Conservation (phyloP, 805 yeast genomes). For the Candida jianshihensis region DNA sequence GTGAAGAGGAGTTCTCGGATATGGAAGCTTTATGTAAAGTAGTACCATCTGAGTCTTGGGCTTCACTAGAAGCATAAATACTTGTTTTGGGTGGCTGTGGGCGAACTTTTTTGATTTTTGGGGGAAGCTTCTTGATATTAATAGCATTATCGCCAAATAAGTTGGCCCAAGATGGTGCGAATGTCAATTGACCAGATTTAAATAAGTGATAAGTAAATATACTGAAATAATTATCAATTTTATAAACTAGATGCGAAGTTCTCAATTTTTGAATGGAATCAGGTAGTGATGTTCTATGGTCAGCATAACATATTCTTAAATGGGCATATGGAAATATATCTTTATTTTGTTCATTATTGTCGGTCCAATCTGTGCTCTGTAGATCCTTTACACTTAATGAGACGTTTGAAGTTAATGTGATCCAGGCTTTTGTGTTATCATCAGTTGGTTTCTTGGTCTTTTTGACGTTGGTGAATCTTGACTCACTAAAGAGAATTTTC, state of each 20-base stretch:
- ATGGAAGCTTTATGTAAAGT: neutral
- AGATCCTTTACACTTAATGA: slow-evolving; percentile 10
- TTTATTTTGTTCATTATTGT: slow-evolving; percentile 5
- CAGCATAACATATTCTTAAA: slow-evolving; percentile 38
- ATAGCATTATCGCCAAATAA: slow-evolving; percentile 21
- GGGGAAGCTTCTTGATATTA: slow-evolving; percentile 44
- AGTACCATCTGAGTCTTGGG: neutral
- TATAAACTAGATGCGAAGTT: slow-evolving; percentile 41
- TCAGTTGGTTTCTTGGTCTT: neutral
- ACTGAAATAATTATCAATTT: slow-evolving; percentile 35
- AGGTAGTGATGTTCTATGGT: slow-evolving; percentile 23
- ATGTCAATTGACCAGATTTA: slow-evolving; percentile 24
- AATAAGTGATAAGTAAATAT: slow-evolving; percentile 23
- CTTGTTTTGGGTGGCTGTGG: slow-evolving; percentile 2
- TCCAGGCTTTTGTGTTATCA: slow-evolving; percentile 15
- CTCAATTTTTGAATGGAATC: slow-evolving; percentile 29
- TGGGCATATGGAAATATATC: slow-evolving; percentile 40
- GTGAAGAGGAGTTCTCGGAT: slow-evolving; percentile 15
- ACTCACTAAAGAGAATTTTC: slow-evolving; percentile 9
- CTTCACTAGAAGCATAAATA: neutral
- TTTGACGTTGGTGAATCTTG: slow-evolving; percentile 16
- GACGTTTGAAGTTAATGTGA: slow-evolving; percentile 18
- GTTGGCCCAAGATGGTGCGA: slow-evolving; percentile 33
- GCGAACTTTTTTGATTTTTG: slow-evolving; percentile 4
- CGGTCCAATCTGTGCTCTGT: slow-evolving; percentile 10